Evolutionary conservation across 2,329 filamentous ascomycete species (phyloP), one percentile per base, ranked within the genome.

Genomic region (Ciborinia camelliae): DNA sequence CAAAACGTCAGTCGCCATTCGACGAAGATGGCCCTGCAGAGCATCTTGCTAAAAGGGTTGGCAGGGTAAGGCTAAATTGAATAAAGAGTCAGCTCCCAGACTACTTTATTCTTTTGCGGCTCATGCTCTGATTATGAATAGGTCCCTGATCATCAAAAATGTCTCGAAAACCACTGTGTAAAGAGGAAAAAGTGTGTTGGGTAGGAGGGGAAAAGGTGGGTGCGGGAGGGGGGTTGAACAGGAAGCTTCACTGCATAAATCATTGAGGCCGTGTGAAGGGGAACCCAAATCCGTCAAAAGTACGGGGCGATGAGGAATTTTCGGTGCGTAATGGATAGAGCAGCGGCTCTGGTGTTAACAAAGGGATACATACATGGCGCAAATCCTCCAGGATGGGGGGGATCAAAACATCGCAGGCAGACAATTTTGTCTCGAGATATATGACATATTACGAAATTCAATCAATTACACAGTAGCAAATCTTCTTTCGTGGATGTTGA

Each of bases 31-130:
- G 72, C 48, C 65, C 63, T 65, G 73, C 68, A 69, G 74, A 78
- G 66, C 77, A 76, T 62, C 82, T 86, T 81, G 82, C 84, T 86
- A 87, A 87, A 80, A 81, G 83, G 79, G 82, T 87, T 84, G 83
- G 83, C 82, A 82, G 83, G 79, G 83, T 86, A 82, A 87, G 84
- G 73, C 71, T 75, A 75, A 73, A 73, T 57, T 74, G 70, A 71
- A 64, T 48, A 35, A 35, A 32, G 20, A 47, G 55, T 59, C 41
- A 12, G 9, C n/a, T 23, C 28, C 41, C 43, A 32, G 55, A 26
- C 55, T 59, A 37, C 30, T 35, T 47, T 47, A 10, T 59, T 59
- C 55, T 26, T 59, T 59, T 59, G 55, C 30, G 28, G 55, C 55
- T 47, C 37, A 59, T 59, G 30, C 55, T 47, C 55, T 35, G 55